phyloP scores from a whole-genome alignment of 1,139 yeast genomes.

The Candida dubliniensis region DNA sequence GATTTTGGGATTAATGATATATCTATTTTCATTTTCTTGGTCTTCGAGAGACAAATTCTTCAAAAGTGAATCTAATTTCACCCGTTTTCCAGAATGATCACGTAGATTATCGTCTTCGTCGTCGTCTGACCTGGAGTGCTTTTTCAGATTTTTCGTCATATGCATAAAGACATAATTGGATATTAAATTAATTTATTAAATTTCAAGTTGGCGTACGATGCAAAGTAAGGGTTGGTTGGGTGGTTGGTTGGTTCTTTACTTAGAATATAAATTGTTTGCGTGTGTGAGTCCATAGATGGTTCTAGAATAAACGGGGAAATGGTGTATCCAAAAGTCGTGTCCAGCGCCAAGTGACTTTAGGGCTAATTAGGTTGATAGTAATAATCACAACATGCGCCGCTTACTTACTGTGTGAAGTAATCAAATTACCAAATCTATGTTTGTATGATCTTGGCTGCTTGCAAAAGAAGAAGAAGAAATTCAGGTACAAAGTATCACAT shows the following conservation, averaged over 20 bases:
- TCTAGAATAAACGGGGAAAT: too few species aligned
- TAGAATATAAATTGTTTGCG: too few species aligned
- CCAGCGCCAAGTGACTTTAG: too few species aligned
- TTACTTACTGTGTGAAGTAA: too few species aligned
- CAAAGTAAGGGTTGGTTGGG: not conserved
- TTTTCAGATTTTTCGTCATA: constrained; percentile 3
- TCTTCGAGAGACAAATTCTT: constrained; percentile 12
- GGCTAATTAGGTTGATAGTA: too few species aligned
- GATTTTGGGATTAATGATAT: constrained; percentile 7
- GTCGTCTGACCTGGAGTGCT: constrained; percentile 11
- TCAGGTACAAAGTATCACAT: too few species aligned
- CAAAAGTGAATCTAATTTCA: constrained; percentile 17
- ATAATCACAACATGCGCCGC: too few species aligned
- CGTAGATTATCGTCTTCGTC: constrained; percentile 9
- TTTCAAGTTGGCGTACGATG: not conserved
- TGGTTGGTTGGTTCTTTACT: not conserved
- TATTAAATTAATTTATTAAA: not conserved
- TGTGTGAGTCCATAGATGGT: too few species aligned
- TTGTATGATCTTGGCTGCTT: too few species aligned
- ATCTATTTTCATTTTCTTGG: constrained; percentile 1
- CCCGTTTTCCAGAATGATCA: constrained; percentile 14
- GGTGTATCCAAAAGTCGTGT: too few species aligned
- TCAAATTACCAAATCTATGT: too few species aligned
- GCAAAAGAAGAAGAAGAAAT: too few species aligned
- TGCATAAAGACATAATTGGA: not conserved